Percentiles rank a stretch among this genome's conserved stretches.
Evolutionary conservation across 2,329 filamentous ascomycete genomes (phyloP).

Genomic region (Aspergillus cejpii): DNA sequence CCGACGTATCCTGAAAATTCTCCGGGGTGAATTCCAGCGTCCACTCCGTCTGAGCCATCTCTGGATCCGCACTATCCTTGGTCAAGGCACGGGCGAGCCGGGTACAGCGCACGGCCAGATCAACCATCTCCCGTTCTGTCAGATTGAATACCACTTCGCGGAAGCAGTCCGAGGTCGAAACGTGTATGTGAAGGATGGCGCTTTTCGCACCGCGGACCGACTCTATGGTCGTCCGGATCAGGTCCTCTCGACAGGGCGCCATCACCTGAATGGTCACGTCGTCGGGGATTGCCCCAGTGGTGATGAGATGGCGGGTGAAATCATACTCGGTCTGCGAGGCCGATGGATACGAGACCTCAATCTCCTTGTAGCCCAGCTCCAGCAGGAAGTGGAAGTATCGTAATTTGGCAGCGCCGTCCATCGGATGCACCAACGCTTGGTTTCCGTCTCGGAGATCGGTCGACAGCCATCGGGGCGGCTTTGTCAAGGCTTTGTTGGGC

Average conservation of each 20-base stretch:
- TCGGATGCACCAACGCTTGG: slow-evolving; percentile 80
- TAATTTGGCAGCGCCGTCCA: slow-evolving; percentile 89
- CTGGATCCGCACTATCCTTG: slow-evolving; percentile 55
- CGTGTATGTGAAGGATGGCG: slow-evolving; percentile 82
- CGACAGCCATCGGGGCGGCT: slow-evolving; percentile 77
- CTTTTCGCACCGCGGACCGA: slow-evolving; percentile 79
- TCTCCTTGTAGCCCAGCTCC: slow-evolving; percentile 87
- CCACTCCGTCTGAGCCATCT: slow-evolving; percentile 45
- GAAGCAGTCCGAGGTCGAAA: slow-evolving; percentile 89
- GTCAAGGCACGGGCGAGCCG: slow-evolving; percentile 77
- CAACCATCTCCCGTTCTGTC: slow-evolving; percentile 68
- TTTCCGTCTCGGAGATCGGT: slow-evolving; percentile 83
- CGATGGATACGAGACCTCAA: slow-evolving; percentile 86
- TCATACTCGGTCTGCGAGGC: slow-evolving; percentile 89
- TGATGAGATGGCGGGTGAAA: slow-evolving; percentile 74
- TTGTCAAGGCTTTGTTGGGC: slow-evolving; percentile 70
- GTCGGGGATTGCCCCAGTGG: slow-evolving; percentile 71
- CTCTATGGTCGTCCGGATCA: slow-evolving; percentile 81
- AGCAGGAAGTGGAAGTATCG: slow-evolving; percentile 84
- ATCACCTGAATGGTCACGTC: slow-evolving; percentile 85
- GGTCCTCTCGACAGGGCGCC: slow-evolving; percentile 77
- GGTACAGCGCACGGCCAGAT: slow-evolving; percentile 71
- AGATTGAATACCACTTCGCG: slow-evolving; percentile 78
- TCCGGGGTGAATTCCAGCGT: slow-evolving; percentile 38
- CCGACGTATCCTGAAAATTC: slow-evolving; percentile 73